These are phyloP conservation scores for Trametes hirsuta DNA, from an alignment of 1,284 basidiomycete genomes.

Conservation along the genomic window DNA sequence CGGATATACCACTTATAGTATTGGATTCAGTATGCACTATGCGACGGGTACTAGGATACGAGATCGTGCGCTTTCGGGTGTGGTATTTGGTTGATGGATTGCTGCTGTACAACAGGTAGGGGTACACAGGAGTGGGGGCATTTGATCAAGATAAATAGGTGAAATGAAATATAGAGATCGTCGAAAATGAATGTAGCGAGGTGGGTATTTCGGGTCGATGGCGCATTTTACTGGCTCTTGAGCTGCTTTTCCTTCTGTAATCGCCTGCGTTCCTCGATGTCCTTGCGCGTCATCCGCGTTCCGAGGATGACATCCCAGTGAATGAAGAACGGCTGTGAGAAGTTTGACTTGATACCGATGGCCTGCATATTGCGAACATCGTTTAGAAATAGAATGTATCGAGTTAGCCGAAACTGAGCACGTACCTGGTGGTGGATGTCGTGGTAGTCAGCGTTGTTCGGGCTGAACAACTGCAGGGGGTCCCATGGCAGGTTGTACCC, in stretches of 20 bases:
- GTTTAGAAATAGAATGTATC: not conserved
- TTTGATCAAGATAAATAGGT: not conserved
- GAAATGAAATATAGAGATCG: not conserved
- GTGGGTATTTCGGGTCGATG: not conserved
- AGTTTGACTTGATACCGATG: slow-evolving; percentile 95
- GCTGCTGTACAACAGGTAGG: too few species aligned
- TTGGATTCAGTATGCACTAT: not conserved
- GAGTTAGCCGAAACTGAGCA: not conserved
- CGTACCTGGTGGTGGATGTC: slow-evolving; percentile 94
- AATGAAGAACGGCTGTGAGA: slow-evolving; percentile 92
- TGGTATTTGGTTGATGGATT: too few species aligned
- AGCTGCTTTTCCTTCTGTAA: slow-evolving; percentile 28
- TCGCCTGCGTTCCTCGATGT: slow-evolving; percentile 52
- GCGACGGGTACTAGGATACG: too few species aligned
- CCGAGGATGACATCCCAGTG: slow-evolving; percentile 85
- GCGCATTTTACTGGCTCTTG: slow-evolving; percentile 3
- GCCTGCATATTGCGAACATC: slow-evolving; percentile 43
- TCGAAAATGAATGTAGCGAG: not conserved
- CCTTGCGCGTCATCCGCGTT: slow-evolving; percentile 78
- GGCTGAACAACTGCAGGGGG: slow-evolving; percentile 83
- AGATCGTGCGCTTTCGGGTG: too few species aligned
- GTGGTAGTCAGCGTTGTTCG: slow-evolving; percentile 96
- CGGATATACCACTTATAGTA: not conserved
- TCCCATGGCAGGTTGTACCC: slow-evolving; percentile 91
- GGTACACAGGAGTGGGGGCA: not conserved